Evolutionary conservation across 192 early-diverging fungal genomes (phyloP).

Genomic region (Umbelopsis sp.): DNA sequence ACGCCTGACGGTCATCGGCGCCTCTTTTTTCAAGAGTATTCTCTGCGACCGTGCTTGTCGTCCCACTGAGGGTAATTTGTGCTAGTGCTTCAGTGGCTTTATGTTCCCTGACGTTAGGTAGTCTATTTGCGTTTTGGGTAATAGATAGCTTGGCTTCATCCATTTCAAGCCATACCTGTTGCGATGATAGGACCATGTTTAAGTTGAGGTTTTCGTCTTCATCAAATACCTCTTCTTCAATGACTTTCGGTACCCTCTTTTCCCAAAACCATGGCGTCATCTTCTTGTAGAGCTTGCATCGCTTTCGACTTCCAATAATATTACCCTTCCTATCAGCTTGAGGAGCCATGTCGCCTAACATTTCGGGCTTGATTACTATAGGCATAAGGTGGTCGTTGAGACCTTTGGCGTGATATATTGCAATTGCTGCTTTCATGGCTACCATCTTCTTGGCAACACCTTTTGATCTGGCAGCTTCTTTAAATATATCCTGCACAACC

Average conservation of each 20-base stretch:
- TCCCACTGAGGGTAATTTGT: too few species aligned
- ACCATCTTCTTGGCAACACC: constrained; percentile 66
- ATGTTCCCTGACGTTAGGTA: neutral
- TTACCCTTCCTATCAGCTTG: constrained; percentile 29
- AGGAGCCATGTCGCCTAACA: constrained; percentile 27
- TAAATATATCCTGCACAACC: constrained; percentile 51
- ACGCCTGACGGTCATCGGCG: too few species aligned
- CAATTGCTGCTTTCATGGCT: constrained; percentile 70
- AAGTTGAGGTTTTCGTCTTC: neutral
- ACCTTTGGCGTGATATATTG: constrained; percentile 65
- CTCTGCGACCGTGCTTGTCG: too few species aligned
- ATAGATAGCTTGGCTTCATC: neutral
- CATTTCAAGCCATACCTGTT: neutral
- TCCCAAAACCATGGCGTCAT: constrained; percentile 46
- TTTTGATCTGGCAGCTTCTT: constrained; percentile 57
- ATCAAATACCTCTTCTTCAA: neutral
- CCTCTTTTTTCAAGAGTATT: too few species aligned
- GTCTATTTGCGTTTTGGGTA: neutral
- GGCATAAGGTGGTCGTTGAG: constrained; percentile 80
- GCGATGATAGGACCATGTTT: neutral
- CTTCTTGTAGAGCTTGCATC: constrained; percentile 29
- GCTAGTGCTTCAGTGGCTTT: too few species aligned
- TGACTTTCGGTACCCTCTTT: neutral
- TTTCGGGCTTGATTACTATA: constrained; percentile 25
- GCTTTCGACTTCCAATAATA: constrained; percentile 33